Evolutionary conservation across 2,329 filamentous ascomycete genomes (phyloP).

Genomic region (Diaporthe caulivora): DNA sequence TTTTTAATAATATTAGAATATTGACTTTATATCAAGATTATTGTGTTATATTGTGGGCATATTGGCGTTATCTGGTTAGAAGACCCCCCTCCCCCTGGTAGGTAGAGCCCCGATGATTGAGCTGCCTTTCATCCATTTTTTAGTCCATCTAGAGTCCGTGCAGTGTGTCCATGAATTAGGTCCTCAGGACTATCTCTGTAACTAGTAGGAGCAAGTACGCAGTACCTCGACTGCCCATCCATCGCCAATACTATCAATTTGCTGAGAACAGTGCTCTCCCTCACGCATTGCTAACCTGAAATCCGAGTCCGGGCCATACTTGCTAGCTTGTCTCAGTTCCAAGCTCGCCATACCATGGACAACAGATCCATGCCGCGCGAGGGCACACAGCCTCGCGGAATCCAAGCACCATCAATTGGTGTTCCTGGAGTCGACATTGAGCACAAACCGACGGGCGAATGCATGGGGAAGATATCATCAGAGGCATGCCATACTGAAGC

Average conservation of each 20-base stretch:
- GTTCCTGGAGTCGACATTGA: neutral
- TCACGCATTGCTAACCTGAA: neutral
- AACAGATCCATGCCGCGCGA: neutral
- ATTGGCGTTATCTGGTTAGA: too few species aligned
- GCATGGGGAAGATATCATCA: neutral
- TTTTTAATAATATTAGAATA: too few species aligned
- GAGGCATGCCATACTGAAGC: neutral
- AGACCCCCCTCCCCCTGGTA: too few species aligned
- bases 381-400: neutral
- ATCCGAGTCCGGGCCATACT: neutral
- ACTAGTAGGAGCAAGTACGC: neutral
- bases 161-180: too few species aligned
- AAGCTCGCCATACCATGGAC: neutral
- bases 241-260: neutral
- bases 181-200: neutral
- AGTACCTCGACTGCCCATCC: neutral
- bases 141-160: too few species aligned
- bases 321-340: neutral
- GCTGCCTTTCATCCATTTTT: too few species aligned
- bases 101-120: too few species aligned
- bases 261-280: neutral
- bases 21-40: too few species aligned
- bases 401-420: conserved; percentile 3
- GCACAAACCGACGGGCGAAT: neutral
- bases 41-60: too few species aligned